phyloP scores from a whole-genome alignment of 495 filamentous ascomycete species.

The Talaromyces ruber region DNA sequence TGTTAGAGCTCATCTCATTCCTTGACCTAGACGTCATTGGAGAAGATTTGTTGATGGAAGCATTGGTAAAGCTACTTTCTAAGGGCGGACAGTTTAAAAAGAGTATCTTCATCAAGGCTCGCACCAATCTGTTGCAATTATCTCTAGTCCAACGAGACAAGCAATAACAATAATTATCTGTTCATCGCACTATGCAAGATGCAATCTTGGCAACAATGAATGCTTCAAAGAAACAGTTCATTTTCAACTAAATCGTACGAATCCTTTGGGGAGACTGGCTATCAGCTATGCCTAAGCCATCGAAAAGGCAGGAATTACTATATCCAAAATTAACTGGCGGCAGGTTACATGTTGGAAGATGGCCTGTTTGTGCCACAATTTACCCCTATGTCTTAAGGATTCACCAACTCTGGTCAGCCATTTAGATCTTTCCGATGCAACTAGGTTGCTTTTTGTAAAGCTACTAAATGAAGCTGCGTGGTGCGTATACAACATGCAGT shows the following conservation, averaged over 20 bases:
- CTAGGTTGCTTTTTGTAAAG: too few species aligned
- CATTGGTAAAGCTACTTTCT: slow-evolving; percentile 7
- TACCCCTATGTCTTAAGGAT: too few species aligned
- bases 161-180: slow-evolving; percentile 11
- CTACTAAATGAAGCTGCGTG: too few species aligned
- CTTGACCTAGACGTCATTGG: slow-evolving; percentile 25
- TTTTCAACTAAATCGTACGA: slow-evolving; percentile 12
- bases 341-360: slow-evolving; percentile 12
- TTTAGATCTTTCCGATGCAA: too few species aligned
- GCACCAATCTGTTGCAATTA: too few species aligned
- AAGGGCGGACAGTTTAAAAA: slow-evolving; percentile 1
- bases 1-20: slow-evolving; percentile 24
- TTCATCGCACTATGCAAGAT: slow-evolving; percentile 27
- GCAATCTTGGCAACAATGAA: slow-evolving; percentile 14
- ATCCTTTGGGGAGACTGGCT: slow-evolving; percentile 15
- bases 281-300: slow-evolving; percentile 12
- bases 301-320: slow-evolving; percentile 14
- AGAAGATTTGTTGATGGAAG: slow-evolving; percentile 17
- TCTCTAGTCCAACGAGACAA: too few species aligned
- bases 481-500: too few species aligned
- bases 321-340: slow-evolving; percentile 11
- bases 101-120: too few species aligned
- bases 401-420: too few species aligned
- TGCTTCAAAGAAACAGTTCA: slow-evolving; percentile 2
- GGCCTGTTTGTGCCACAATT: too few species aligned